Conservation (phyloP, 2,329 filamentous ascomycete species). For the Hymenoscyphus infarciens region DNA sequence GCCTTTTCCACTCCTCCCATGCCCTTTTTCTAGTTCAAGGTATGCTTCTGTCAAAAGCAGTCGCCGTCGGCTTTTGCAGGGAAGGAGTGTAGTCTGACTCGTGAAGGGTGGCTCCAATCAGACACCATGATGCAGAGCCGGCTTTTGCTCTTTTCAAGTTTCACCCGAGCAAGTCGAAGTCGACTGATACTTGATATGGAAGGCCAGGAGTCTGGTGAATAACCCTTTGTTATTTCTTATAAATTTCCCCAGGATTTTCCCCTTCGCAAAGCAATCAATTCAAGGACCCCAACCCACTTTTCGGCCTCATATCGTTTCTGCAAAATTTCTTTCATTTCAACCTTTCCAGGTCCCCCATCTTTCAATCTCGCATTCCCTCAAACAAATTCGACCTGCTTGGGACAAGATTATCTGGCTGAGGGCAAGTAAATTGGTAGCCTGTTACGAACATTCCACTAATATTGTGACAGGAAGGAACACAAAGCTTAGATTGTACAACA, state of each 20-base stretch:
- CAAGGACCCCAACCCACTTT: background rate
- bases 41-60: conserved; percentile 4
- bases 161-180: background rate
- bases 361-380: background rate
- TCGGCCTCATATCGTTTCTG: background rate
- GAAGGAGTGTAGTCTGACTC: conserved; percentile 5
- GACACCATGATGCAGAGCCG: background rate
- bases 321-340: background rate
- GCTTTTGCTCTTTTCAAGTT: conserved; percentile 12
- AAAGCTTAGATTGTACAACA: background rate
- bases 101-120: conserved; percentile 16
- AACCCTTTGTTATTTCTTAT: background rate
- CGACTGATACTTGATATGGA: conserved; percentile 10
- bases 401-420: background rate
- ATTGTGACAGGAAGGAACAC: background rate
- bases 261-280: background rate
- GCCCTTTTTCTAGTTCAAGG: conserved; percentile 5
- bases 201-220: background rate
- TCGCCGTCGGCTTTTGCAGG: conserved; percentile 16
- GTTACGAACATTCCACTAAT: background rate
- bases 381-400: background rate
- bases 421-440: background rate
- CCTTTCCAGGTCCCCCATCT: background rate
- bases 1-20: conserved; percentile 17
- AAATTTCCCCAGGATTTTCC: background rate